Evolutionary conservation across 164 flowering plant genomes (phyloP), one percentile per base, ranked within the genome.

Genomic region (Chloranthus sessilifolius): DNA sequence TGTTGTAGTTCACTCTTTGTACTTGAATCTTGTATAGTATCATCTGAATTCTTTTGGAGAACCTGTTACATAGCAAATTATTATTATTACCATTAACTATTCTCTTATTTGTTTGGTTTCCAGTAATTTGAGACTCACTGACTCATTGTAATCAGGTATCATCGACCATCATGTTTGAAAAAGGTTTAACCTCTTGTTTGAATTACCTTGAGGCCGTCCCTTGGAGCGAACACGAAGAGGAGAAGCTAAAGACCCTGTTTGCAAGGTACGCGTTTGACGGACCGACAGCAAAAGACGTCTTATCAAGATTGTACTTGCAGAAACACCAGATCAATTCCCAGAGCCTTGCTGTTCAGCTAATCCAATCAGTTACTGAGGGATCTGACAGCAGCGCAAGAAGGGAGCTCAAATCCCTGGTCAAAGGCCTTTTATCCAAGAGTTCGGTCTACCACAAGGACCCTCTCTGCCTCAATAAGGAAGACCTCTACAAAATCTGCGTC

Each of bases 181-280:
- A 63, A 61, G 82, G 85, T 30, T 70, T 90, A 52, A 55, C 56
- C 16, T 72, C 80, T 25, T 90, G 98, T 66, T 70, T 90, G 52
- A 74, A 74, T 43, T 90, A 86, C 66, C 75, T 86, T 5, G 95
- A 86, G 55, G 98, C 95, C 56, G 91, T 90, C 52, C 95, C 98
- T 50, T 90, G 95, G 95, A 75, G 74, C 15, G 98, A 86, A 64
- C 81, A 76, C 56, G 98, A 90, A 67, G 95, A 90, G 65, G 91
- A 87, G 59, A 86, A 81, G 64, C 70, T 90, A 36, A 81, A 81
- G 59, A 70, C 44, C 46, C 62, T 86, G 10, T 78, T 84, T 55
- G 43, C 67, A 21, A 77, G 66, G 62, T 60, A 67, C 34, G 74
- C 69, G 42, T 76, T 86, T 63, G 85, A 82, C 40, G 79, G 69